Base-by-base conservation (phyloP, 345 rosid species). In the Salix koriyanagi region DNA sequence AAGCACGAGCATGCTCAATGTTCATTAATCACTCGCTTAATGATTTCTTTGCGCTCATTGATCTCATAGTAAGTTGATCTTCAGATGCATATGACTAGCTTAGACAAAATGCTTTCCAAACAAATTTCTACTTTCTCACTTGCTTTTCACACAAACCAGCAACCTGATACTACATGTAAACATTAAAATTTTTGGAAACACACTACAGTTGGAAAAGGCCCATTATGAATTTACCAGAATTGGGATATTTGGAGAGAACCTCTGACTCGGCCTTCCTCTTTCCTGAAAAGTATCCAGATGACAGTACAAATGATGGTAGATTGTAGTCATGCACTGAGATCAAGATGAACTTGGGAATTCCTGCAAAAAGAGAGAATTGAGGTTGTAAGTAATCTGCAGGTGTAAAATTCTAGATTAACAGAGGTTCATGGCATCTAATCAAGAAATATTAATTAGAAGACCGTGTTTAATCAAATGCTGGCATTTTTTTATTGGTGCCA, bases 301-400 rank as follows among this genome's bases (percentile, higher is more conserved):
- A 84, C 70, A 95, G 96, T 32, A 93, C 26, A 89, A 95, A 93
- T 23, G 99, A 81, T 19, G 97, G 97, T 46, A 93, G 88, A 84
- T 91, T 95, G 90, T 91, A 95, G 39, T 93, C 97, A 69, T 92
- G 97, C 71, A 92, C 98, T 2, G 94, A 89, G 78, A 92, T 90
- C 81, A 92, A 82, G 83, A 93, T 81, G 52, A 93, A 94, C 81
- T 92, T 94, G 36, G 94, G 95, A 85, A 88, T 86, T 54, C 97
- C 97, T 93, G 85, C 80, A 81, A 74, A 78, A 34, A 78, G 16
- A 66, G 56, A 36, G 6, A 23, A 37, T 19, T 11, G 2, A n/a
- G 13, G 25, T 5, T 58, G 68, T 25, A 30, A 69, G 44, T 65
- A 78, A 61, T 15, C 67, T 32, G 39, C 37, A 25, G 54, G 66